Evolutionary conservation across 2,329 filamentous ascomycete species (phyloP), one percentile per base, ranked within the genome.

Genomic region (Ascochyta clinopodiicola): DNA sequence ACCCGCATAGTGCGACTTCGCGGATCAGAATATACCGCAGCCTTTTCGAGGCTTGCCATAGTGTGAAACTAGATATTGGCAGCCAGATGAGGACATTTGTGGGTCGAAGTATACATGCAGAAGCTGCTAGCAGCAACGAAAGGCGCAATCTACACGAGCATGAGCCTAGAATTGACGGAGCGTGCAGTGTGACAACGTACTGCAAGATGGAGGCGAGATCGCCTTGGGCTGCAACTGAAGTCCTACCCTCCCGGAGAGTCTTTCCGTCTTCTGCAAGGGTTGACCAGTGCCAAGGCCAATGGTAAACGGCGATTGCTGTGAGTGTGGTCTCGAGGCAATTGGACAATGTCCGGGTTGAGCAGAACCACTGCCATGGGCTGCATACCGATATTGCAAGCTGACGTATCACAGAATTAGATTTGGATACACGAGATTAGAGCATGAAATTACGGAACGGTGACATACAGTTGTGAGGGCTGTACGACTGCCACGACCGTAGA

Each of bases 331-430:
- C 95, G 4, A 98, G 80, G 47, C 88, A 95, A 77, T 99, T 99
- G 50, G 94, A 97, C 70, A 99, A 89, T 0, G 95, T 96, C 42
- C 95, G 85, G 0, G 92, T 94, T 1, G 92, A 95, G 77, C 89
- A 95, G 77, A 95, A 98, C 91, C 91, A 98, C 74, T 97, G 92
- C 92, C 95, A 99, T 6, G 95, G 91, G 75, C 87, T 96, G 67
- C 87, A 79, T 38, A 90, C 75, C 3, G 87, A 88, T 77, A 95
- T 82, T 55, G 84, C 82, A 40, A 96, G 80, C 88, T 92, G 73
- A 56, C 61, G 60, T 56, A 51, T 52, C 51, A 64, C 60, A 51
- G 45, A 44, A 58, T 59, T 53, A 62, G 60, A 54, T 57, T 59
- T 54, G 61, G 60, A 55, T 50, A 63, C 66, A 53, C 68, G 62